Conservation (phyloP, 208 protist species). For the Leishmania amazonensis region DNA sequence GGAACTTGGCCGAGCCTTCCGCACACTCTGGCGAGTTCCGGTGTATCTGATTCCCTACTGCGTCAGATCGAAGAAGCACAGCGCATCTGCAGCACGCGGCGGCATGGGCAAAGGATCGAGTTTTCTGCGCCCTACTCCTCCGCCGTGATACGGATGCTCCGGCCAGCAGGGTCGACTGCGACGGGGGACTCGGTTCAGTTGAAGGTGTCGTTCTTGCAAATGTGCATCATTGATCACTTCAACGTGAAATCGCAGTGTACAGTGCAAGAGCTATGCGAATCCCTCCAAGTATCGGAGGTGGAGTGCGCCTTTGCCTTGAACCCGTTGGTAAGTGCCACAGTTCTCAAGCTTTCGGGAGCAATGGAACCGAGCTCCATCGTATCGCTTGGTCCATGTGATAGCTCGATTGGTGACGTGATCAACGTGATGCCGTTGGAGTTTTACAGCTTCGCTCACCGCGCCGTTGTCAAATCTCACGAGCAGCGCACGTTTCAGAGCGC, state of each 20-base stretch:
- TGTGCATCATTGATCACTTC: conserved; percentile 48
- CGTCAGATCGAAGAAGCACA: conserved; percentile 16
- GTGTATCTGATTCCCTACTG: conserved; percentile 3
- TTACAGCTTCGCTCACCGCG: conserved; percentile 10
- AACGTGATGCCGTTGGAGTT: conserved; percentile 34
- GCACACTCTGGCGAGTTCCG: neutral
- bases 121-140: conserved; percentile 38
- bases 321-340: conserved; percentile 26
- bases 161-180: neutral
- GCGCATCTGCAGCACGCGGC: conserved; percentile 9
- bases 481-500: conserved; percentile 16
- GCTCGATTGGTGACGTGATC: conserved; percentile 11
- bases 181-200: conserved; percentile 16
- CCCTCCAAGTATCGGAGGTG: conserved; percentile 17
- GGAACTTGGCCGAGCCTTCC: conserved; percentile 34
- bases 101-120: conserved; percentile 32
- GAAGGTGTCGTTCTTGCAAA: conserved; percentile 43
- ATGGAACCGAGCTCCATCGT: conserved; percentile 6
- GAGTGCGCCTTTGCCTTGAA: conserved; percentile 30
- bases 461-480: conserved; percentile 11
- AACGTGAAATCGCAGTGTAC: conserved; percentile 41
- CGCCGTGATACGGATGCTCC: conserved; percentile 24
- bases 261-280: conserved; percentile 34
- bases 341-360: conserved; percentile 12
- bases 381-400: conserved; percentile 14